Evolutionary conservation across 1,284 basidiomycete species (phyloP).

Genomic region (Porogramme epimiltina): DNA sequence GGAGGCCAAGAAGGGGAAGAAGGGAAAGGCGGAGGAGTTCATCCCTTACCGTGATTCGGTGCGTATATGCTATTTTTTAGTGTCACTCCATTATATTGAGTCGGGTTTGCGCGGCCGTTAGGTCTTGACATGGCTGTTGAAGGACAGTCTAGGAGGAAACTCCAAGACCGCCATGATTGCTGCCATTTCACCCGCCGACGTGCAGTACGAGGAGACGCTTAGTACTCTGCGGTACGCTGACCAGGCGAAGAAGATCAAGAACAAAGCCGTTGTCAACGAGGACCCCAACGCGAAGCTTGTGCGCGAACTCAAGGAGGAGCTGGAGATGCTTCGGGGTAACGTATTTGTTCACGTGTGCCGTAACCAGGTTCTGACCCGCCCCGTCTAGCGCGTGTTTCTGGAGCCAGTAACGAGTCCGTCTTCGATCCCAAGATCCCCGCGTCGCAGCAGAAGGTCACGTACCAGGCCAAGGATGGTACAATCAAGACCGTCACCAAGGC

Average conservation of each 20-base stretch:
- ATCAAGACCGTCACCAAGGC: constrained; percentile 97
- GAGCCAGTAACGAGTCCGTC: constrained; percentile 67
- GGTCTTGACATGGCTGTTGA: constrained; percentile 96
- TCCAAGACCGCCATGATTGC: constrained; percentile 98
- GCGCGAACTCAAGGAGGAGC: constrained; percentile 96
- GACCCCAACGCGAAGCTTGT: constrained; percentile 99
- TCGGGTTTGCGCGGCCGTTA: too few relatives aligned
- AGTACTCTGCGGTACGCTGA: constrained; percentile 96
- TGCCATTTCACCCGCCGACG: constrained; percentile 93
- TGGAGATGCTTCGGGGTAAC: constrained; percentile 84
- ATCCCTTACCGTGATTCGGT: constrained; percentile 95
- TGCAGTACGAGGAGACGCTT: constrained; percentile 91
- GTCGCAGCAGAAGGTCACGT: constrained; percentile 95
- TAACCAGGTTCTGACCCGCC: neutral
- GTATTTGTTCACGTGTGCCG: constrained; percentile 2
- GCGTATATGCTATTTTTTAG: constrained; percentile 29
- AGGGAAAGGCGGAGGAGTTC: constrained; percentile 86
- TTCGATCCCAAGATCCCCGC: constrained; percentile 91
- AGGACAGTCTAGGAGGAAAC: constrained; percentile 95
- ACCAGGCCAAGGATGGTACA: constrained; percentile 90
- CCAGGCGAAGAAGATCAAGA: constrained; percentile 99
- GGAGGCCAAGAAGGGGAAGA: constrained; percentile 77
- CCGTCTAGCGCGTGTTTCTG: constrained; percentile 67
- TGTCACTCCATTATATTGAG: neutral
- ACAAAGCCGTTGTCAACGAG: constrained; percentile 98